Evolutionary conservation across 331 rosid genomes (phyloP), one percentile per base, ranked within the genome.

Genomic region (Cydonia oblonga): DNA sequence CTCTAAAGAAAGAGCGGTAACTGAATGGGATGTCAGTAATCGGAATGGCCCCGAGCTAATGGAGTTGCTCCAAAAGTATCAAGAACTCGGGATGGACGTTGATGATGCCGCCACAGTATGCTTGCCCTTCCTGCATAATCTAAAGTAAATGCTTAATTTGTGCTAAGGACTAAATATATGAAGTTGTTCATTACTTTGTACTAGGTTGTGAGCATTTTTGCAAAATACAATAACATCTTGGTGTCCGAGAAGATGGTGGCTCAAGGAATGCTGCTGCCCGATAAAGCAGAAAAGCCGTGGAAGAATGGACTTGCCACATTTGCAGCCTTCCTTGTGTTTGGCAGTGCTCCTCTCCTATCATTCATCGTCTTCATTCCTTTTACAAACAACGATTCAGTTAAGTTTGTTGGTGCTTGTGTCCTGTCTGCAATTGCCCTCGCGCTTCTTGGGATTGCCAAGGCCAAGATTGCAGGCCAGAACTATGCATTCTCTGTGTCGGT

Each of bases 351-450:
- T 23, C 72, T 88, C 15, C 87, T 82, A 16, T 80, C 95, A 7
- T 82, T 86, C 81, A 82, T 90, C 71, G 9, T 90, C 73, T 89
- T 88, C 46, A 81, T 79, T 60, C 90, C 92, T 7, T 83, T 88
- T 30, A 88, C 93, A 3, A 64, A 85, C 13, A 76, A 44, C 9
- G 86, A 85, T 19, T 8, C 76, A 0, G 58, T 84, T 2, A 86
- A 83, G 85, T 88, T 86, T 46, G 33, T 72, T 1, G 79, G 90
- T 20, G 87, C 95, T 56, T 88, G 96, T 73, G 33, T 85, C 65
- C 71, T 81, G 56, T 77, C 88, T 24, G 82, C 79, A 2, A 79
- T 85, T 19, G 86, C 87, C 8, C 90, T 85, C 8, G 82, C 77
- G 10, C 67, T 85, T 23, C 84, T 88, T 5, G 88, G 90, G 22